phyloP scores from a whole-genome alignment of 805 yeast genomes.

The Grigorovia transvaalensis region DNA sequence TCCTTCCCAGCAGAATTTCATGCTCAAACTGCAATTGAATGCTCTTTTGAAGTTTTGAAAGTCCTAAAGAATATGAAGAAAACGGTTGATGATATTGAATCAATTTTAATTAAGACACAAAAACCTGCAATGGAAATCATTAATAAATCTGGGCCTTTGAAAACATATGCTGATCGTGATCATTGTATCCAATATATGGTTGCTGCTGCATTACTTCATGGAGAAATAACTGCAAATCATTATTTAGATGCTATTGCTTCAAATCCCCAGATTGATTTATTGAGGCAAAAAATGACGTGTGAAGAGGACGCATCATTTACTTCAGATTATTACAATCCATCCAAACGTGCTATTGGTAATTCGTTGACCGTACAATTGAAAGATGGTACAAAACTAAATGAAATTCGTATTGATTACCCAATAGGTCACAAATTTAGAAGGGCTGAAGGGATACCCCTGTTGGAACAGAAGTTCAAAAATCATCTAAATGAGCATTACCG shows the following conservation, averaged over 20 bases:
- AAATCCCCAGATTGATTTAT: constrained; percentile 41
- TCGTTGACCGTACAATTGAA: constrained; percentile 40
- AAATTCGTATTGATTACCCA: constrained; percentile 45
- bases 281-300: constrained; percentile 46
- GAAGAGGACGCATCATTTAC: constrained; percentile 41
- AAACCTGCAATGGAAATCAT: constrained; percentile 53
- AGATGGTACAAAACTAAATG: constrained; percentile 44
- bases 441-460: constrained; percentile 48
- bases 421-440: constrained; percentile 50
- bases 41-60: constrained; percentile 37
- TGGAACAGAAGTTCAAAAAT: constrained; percentile 40
- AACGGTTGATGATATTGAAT: constrained; percentile 38
- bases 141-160: constrained; percentile 48
- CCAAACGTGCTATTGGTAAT: constrained; percentile 48
- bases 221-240: constrained; percentile 48
- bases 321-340: constrained; percentile 44
- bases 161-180: constrained; percentile 56
- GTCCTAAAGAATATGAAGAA: constrained; percentile 33
- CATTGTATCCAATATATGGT: constrained; percentile 58
- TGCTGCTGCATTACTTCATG: constrained; percentile 45
- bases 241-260: constrained; percentile 42
- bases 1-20: constrained; percentile 59
- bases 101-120: constrained; percentile 44
- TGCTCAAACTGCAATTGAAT: constrained; percentile 56
- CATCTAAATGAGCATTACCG: constrained; percentile 39